A percentile compares a stretch with the other conserved stretches of the same genome.
Evolutionary conservation across 2,329 filamentous ascomycete species (phyloP).

Genomic region (Scedosporium minutisporum): DNA sequence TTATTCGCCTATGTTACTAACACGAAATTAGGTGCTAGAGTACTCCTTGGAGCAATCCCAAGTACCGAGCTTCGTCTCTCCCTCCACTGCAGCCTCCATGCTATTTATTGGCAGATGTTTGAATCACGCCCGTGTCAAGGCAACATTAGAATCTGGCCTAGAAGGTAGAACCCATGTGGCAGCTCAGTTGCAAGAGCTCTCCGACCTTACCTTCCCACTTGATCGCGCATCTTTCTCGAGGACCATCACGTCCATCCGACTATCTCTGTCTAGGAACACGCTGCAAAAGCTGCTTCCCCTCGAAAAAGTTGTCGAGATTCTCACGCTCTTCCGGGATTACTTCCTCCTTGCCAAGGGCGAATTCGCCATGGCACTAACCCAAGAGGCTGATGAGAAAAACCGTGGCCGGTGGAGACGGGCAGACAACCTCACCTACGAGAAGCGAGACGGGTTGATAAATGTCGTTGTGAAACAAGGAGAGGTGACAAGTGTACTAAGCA

Average conservation of each 20-base stretch:
- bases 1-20: background rate
- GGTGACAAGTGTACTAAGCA: constrained; percentile 63
- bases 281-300: constrained; percentile 75
- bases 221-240: constrained; percentile 59
- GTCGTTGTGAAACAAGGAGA: constrained; percentile 75
- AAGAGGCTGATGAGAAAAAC: constrained; percentile 73
- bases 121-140: constrained; percentile 63
- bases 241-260: constrained; percentile 65
- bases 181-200: constrained; percentile 59
- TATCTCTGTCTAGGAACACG: constrained; percentile 74
- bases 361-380: constrained; percentile 78
- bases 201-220: constrained; percentile 63
- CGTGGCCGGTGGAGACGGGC: constrained; percentile 61
- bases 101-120: constrained; percentile 85
- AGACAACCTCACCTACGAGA: constrained; percentile 47
- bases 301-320: constrained; percentile 63
- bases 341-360: constrained; percentile 82
- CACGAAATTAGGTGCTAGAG: constrained; percentile 26
- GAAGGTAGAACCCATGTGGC: constrained; percentile 52
- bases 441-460: constrained; percentile 40
- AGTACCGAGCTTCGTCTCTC: constrained; percentile 70
- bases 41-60: constrained; percentile 51
- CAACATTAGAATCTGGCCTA: constrained; percentile 31
- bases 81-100: constrained; percentile 68
- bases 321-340: constrained; percentile 74